Evolutionary conservation across 768 basidiomycete species (phyloP).

Genomic region (Aureoboletus auriporus): DNA sequence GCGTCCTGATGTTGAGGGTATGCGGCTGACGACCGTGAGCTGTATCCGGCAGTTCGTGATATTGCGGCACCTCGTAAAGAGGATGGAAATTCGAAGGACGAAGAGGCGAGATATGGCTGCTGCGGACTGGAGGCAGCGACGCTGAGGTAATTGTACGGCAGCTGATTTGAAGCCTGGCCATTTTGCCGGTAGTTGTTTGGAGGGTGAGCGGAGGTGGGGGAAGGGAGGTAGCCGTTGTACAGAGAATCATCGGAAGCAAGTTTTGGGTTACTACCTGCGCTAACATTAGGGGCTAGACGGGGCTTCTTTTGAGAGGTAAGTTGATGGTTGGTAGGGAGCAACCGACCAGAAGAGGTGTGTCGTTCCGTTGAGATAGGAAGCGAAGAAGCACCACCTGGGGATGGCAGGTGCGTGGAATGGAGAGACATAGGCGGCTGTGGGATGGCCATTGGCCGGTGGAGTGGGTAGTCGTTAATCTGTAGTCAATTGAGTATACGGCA

Average conservation of each 20-base stretch:
- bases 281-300: constrained; percentile 25
- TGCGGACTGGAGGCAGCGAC: constrained; percentile 15
- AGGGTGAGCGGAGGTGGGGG: constrained; percentile 27
- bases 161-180: constrained; percentile 25
- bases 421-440: constrained; percentile 32
- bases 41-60: constrained; percentile 24
- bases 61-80: constrained; percentile 23
- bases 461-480: constrained; percentile 27
- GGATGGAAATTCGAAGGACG: constrained; percentile 28
- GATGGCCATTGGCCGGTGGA: constrained; percentile 30
- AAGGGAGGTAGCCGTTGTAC: constrained; percentile 30
- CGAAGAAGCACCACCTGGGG: constrained; percentile 18
- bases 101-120: constrained; percentile 19
- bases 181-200: constrained; percentile 27
- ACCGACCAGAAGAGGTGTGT: constrained; percentile 31
- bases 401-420: constrained; percentile 24
- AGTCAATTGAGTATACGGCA: constrained; percentile 2
- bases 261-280: constrained; percentile 21
- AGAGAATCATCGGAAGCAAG: constrained; percentile 25
- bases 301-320: constrained; percentile 26
- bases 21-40: constrained; percentile 18
- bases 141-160: constrained; percentile 24
- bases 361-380: constrained; percentile 33
- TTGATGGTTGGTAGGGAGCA: constrained; percentile 23
- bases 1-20: constrained; percentile 29